phyloP scores from a whole-genome alignment of 495 filamentous ascomycete species.

The Penicillium pancosmium region DNA sequence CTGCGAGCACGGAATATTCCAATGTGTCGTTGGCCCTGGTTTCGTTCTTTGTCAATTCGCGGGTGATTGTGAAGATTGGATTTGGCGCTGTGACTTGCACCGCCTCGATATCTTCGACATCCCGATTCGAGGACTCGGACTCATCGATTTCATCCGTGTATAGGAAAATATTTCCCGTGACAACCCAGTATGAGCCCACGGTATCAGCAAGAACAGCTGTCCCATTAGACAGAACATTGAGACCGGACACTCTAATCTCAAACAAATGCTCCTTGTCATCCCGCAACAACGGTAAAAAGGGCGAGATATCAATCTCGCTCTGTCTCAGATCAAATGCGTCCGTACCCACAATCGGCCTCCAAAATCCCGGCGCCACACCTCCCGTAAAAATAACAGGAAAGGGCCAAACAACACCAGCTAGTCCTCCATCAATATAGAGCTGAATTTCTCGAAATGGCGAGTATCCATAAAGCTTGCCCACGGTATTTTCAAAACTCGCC shows the following conservation, averaged over 20 bases:
- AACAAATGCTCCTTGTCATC: slow-evolving; percentile 69
- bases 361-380: slow-evolving; percentile 78
- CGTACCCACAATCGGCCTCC: slow-evolving; percentile 84
- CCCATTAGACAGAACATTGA: slow-evolving; percentile 50
- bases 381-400: slow-evolving; percentile 89
- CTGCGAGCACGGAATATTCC: slow-evolving; percentile 58
- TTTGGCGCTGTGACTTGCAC: slow-evolving; percentile 37
- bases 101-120: neutral
- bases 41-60: slow-evolving; percentile 40
- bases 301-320: slow-evolving; percentile 83
- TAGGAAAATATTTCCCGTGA: slow-evolving; percentile 81
- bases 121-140: slow-evolving; percentile 16
- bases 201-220: slow-evolving; percentile 56
- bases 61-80: slow-evolving; percentile 47
- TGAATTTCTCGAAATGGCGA: slow-evolving; percentile 85
- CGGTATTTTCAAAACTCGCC: slow-evolving; percentile 59
- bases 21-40: slow-evolving; percentile 65
- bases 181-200: slow-evolving; percentile 75
- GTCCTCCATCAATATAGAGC: slow-evolving; percentile 70
- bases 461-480: slow-evolving; percentile 65
- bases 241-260: slow-evolving; percentile 68
- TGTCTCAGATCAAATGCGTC: slow-evolving; percentile 81
- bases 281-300: slow-evolving; percentile 70
- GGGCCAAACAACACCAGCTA: slow-evolving; percentile 83
- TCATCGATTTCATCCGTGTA: slow-evolving; percentile 59